These are phyloP conservation scores for Jaltomata sinuosa DNA, from an alignment of 257 asterid genomes.

Conservation along the genomic window DNA sequence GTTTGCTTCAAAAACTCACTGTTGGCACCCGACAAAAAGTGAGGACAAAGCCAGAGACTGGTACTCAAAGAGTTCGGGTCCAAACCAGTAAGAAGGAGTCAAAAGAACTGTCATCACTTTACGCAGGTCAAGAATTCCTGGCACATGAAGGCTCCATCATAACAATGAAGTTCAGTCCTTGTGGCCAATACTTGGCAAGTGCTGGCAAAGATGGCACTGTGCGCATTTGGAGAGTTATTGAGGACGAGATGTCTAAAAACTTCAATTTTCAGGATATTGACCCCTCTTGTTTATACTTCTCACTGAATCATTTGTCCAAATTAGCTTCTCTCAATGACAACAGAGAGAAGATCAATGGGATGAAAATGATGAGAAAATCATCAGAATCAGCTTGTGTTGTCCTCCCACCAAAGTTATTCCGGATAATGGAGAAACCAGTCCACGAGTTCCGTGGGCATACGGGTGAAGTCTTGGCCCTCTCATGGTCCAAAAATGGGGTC, in stretches of 20 bases:
- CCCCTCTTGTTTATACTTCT: constrained; percentile 57
- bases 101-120: constrained; percentile 67
- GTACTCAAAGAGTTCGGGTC: constrained; percentile 34
- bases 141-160: constrained; percentile 84
- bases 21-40: constrained; percentile 19
- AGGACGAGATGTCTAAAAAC: constrained; percentile 34
- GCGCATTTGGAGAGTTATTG: constrained; percentile 83
- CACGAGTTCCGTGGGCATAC: constrained; percentile 70
- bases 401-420: constrained; percentile 74
- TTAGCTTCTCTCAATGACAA: constrained; percentile 39
- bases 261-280: constrained; percentile 34
- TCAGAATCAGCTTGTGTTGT: constrained; percentile 71
- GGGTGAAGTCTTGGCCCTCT: constrained; percentile 72
- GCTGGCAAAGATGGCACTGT: constrained; percentile 85
- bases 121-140: constrained; percentile 65
- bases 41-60: constrained; percentile 17
- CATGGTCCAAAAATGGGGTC: constrained; percentile 91
- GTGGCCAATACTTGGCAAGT: constrained; percentile 79
- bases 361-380: constrained; percentile 37
- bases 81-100: constrained; percentile 31
- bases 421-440: constrained; percentile 72
- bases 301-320: constrained; percentile 48
- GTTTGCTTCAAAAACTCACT: constrained; percentile 50
- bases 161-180: constrained; percentile 85
- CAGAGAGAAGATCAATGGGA: constrained; percentile 24